Conservation (phyloP, 2,329 filamentous ascomycete species). For the Monosporascus sp. region DNA sequence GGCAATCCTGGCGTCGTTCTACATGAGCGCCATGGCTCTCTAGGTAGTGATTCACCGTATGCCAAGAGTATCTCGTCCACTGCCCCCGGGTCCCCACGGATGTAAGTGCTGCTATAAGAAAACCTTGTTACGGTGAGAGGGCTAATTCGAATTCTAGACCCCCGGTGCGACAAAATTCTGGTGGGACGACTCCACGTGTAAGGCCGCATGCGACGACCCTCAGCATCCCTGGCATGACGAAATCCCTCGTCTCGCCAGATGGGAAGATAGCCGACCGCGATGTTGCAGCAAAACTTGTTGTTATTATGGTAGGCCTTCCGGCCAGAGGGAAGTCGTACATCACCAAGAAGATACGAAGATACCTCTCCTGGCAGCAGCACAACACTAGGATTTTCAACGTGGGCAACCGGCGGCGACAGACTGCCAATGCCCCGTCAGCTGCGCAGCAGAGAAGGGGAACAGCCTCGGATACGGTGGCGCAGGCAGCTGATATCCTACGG, state of each 20-base stretch:
- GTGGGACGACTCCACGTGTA: constrained; percentile 69
- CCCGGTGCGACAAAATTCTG: constrained; percentile 67
- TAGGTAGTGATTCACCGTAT: constrained; percentile 47
- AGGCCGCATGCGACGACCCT: constrained; percentile 85
- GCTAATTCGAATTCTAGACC: constrained; percentile 40
- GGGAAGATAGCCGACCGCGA: constrained; percentile 90
- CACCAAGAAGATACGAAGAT: constrained; percentile 94
- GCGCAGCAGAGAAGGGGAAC: constrained; percentile 28
- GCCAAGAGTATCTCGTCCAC: constrained; percentile 53
- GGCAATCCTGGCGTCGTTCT: constrained; percentile 27
- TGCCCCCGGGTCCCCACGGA: constrained; percentile 52
- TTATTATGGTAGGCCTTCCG: constrained; percentile 96
- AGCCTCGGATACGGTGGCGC: constrained; percentile 39
- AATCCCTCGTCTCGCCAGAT: constrained; percentile 91
- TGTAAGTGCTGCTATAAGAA: constrained; percentile 38
- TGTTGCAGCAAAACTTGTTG: constrained; percentile 92
- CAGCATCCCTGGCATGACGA: constrained; percentile 93
- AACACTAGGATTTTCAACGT: constrained; percentile 97
- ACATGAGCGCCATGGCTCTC: constrained; percentile 23
- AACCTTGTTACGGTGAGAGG: not conserved
- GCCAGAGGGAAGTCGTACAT: constrained; percentile 97
- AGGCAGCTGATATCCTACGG: constrained; percentile 52
- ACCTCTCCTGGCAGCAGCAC: constrained; percentile 95
- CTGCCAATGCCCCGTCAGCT: constrained; percentile 49
- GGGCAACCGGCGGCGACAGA: constrained; percentile 80